Evolutionary conservation across 805 yeast species (phyloP).

Genomic region (Spathaspora gorwiae): DNA sequence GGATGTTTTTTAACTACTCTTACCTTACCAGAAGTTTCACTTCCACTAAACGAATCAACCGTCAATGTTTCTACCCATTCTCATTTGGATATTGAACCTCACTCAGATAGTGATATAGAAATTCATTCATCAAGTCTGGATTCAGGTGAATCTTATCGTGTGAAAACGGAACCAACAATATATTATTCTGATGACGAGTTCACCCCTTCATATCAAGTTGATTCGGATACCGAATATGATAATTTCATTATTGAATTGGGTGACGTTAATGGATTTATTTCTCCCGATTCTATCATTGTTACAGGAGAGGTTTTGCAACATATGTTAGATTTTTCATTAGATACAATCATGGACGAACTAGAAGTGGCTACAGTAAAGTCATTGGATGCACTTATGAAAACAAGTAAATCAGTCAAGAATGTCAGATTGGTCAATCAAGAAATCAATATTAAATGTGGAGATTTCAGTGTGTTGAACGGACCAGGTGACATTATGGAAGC

Average conservation of each 20-base stretch:
- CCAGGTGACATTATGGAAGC: slow-evolving; percentile 7
- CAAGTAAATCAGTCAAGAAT: slow-evolving; percentile 34
- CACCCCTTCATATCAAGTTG: slow-evolving; percentile 23
- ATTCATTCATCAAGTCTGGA: neutral
- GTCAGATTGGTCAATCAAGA: slow-evolving; percentile 47
- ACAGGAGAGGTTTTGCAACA: slow-evolving; percentile 33
- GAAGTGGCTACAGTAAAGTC: slow-evolving; percentile 55
- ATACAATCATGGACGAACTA: slow-evolving; percentile 55
- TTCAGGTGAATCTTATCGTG: neutral
- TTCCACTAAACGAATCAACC: slow-evolving; percentile 5
- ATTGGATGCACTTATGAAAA: slow-evolving; percentile 30
- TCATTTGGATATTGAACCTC: slow-evolving; percentile 2
- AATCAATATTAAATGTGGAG: slow-evolving; percentile 36
- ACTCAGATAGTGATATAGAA: slow-evolving; percentile 2
- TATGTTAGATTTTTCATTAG: slow-evolving; percentile 35
- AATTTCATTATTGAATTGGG: slow-evolving; percentile 54
- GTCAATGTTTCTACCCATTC: neutral
- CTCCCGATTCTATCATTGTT: slow-evolving; percentile 42
- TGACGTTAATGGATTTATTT: slow-evolving; percentile 40
- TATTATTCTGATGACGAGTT: slow-evolving; percentile 28
- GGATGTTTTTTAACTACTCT: slow-evolving; percentile 57
- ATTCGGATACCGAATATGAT: slow-evolving; percentile 46
- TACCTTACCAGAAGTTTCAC: slow-evolving; percentile 52
- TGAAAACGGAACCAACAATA: slow-evolving; percentile 16
- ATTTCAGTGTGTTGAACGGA: slow-evolving; percentile 13